Evolutionary conservation across 2,329 filamentous ascomycete genomes (phyloP).

Genomic region (Aureobasidium sp.): DNA sequence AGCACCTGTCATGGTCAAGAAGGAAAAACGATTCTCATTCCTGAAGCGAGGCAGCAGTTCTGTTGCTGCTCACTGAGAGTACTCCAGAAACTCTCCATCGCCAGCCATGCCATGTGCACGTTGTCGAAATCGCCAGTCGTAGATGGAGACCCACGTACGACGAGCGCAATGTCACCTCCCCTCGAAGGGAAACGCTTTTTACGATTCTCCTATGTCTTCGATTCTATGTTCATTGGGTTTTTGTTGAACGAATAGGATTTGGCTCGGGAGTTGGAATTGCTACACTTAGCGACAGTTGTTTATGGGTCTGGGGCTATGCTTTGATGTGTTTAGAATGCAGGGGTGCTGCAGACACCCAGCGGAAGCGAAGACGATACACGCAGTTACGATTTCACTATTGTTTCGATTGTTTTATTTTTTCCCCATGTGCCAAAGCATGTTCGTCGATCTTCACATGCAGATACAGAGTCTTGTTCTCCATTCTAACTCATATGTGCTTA

Average conservation of each 20-base stretch:
- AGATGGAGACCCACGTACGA: neutral
- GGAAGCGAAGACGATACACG: constrained; percentile 5
- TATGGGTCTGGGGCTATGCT: neutral
- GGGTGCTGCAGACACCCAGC: neutral
- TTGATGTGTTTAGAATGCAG: constrained; percentile 3
- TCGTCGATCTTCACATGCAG: neutral
- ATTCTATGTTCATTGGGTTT: neutral
- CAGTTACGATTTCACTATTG: neutral
- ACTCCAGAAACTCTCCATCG: neutral
- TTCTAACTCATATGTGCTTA: neutral
- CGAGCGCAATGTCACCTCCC: neutral
- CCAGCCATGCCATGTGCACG: neutral
- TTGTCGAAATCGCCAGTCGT: neutral
- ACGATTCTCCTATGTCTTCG: constrained; percentile 8
- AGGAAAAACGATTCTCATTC: constrained; percentile 17
- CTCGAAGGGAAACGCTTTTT: neutral
- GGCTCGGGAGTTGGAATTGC: neutral
- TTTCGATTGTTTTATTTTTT: neutral
- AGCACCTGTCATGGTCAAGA: constrained; percentile 10
- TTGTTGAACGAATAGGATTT: neutral
- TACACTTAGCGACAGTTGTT: neutral
- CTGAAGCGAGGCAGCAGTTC: constrained; percentile 14
- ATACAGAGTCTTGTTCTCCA: neutral
- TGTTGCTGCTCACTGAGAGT: constrained; percentile 17
- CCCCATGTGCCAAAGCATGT: neutral